Evolutionary conservation across 257 asterid genomes (phyloP).

Genomic region (Cynanchum wilfordii): DNA sequence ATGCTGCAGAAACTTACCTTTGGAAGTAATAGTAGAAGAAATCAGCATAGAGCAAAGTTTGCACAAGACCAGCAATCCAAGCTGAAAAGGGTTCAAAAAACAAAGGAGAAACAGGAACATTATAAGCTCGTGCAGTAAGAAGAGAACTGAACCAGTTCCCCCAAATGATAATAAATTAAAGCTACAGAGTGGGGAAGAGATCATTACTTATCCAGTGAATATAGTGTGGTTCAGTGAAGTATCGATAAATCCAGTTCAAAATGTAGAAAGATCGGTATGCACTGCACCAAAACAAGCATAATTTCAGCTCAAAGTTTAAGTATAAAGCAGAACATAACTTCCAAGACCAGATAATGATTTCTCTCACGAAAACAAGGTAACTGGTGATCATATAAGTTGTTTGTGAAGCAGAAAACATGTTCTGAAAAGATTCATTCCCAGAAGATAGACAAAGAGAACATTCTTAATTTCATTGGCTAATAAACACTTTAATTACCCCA

Average conservation of each 20-base stretch:
- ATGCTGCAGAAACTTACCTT: constrained; percentile 35
- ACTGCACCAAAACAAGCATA: constrained; percentile 35
- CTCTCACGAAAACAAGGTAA: not conserved
- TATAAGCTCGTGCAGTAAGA: not conserved
- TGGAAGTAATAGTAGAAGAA: constrained; percentile 88
- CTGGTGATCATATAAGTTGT: not conserved
- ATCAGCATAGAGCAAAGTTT: constrained; percentile 76
- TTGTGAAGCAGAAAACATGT: not conserved
- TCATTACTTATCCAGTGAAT: constrained; percentile 76
- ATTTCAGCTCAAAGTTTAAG: not conserved
- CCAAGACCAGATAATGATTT: not conserved
- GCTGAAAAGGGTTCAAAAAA: constrained; percentile 37
- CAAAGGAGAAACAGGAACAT: too few relatives aligned
- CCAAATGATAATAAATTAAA: not conserved
- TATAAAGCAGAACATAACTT: not conserved
- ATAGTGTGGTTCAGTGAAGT: constrained; percentile 78
- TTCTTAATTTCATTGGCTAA: not conserved
- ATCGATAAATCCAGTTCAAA: constrained; percentile 90
- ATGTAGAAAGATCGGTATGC: constrained; percentile 75
- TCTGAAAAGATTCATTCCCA: not conserved
- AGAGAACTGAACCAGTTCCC: too few relatives aligned
- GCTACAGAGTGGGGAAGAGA: constrained; percentile 24
- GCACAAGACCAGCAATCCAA: constrained; percentile 77
- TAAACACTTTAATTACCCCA: constrained; percentile 43
- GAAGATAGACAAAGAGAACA: not conserved